Conservation (phyloP, 495 filamentous ascomycete species). For the Neurospora sp. region DNA sequence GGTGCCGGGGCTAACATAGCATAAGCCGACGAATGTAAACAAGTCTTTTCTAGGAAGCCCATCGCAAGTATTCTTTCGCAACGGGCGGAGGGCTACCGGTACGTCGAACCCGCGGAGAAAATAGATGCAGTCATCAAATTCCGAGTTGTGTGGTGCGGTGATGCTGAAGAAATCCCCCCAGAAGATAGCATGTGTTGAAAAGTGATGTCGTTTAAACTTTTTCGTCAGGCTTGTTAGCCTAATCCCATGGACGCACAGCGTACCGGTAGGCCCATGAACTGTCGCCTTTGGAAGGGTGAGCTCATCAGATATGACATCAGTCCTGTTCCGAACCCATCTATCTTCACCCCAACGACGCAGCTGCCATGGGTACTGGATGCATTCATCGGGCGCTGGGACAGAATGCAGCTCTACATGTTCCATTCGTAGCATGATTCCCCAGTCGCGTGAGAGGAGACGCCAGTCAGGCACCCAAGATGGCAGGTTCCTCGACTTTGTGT, state of each 20-base stretch:
- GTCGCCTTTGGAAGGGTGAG: neutral
- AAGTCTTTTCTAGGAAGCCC: neutral
- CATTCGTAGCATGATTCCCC: conserved; percentile 8
- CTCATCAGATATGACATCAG: neutral
- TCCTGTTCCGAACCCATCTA: neutral
- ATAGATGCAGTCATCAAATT: conserved; percentile 1
- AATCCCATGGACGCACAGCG: conserved; percentile 4
- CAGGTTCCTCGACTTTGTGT: conserved; percentile 6
- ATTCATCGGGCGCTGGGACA: neutral
- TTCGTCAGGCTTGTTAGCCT: conserved; percentile 6
- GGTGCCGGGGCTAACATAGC: neutral
- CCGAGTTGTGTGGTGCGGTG: neutral
- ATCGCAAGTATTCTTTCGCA: neutral
- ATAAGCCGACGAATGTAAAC: conserved; percentile 8
- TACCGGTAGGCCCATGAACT: conserved; percentile 7
- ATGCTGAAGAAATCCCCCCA: conserved; percentile 2
- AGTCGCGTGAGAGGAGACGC: conserved; percentile 6
- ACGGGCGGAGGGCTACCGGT: conserved; percentile 6
- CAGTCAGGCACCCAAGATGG: conserved; percentile 19
- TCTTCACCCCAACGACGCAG: neutral
- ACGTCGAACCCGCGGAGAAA: conserved; percentile 8
- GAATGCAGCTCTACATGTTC: neutral
- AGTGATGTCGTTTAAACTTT: neutral
- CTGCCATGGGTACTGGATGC: neutral
- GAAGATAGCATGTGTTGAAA: neutral